A percentile compares a stretch with the other conserved stretches of the same genome.
Evolutionary conservation across 1,139 yeast genomes (phyloP).

Genomic region (Debaryomyces sp.): DNA sequence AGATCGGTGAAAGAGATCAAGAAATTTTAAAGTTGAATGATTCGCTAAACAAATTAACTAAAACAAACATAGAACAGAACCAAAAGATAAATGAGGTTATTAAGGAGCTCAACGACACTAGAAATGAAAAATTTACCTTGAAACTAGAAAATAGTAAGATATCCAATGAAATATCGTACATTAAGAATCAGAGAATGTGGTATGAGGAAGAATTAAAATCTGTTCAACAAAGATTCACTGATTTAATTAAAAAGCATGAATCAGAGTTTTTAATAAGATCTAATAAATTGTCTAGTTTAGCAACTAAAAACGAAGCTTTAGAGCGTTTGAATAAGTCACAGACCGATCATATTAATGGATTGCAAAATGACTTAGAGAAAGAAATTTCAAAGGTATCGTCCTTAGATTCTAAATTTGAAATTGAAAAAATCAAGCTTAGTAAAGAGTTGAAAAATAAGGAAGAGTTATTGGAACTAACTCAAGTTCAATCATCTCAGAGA

Average conservation of each 20-base stretch:
- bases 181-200: slow-evolving; percentile 47
- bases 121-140: slow-evolving; percentile 40
- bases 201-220: slow-evolving; percentile 49
- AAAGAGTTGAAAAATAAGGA: slow-evolving; percentile 68
- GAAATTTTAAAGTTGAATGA: slow-evolving; percentile 53
- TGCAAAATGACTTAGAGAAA: slow-evolving; percentile 44
- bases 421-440: slow-evolving; percentile 54
- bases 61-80: slow-evolving; percentile 50
- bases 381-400: slow-evolving; percentile 40
- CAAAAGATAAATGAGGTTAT: slow-evolving; percentile 41
- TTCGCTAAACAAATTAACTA: slow-evolving; percentile 54
- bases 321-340: slow-evolving; percentile 22
- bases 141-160: slow-evolving; percentile 47
- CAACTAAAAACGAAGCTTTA: slow-evolving; percentile 28
- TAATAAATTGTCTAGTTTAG: slow-evolving; percentile 31
- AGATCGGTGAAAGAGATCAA: slow-evolving; percentile 21
- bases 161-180: slow-evolving; percentile 37
- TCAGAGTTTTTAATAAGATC: slow-evolving; percentile 34
- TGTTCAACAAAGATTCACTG: slow-evolving; percentile 41
- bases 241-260: slow-evolving; percentile 43
- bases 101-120: slow-evolving; percentile 37
- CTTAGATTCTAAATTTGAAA: slow-evolving; percentile 29
- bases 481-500: slow-evolving; percentile 51
- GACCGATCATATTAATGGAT: slow-evolving; percentile 17
- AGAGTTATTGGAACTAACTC: slow-evolving; percentile 61